phyloP scores from a whole-genome alignment of 495 filamentous ascomycete species.

The Chaetomidium leptoderma region DNA sequence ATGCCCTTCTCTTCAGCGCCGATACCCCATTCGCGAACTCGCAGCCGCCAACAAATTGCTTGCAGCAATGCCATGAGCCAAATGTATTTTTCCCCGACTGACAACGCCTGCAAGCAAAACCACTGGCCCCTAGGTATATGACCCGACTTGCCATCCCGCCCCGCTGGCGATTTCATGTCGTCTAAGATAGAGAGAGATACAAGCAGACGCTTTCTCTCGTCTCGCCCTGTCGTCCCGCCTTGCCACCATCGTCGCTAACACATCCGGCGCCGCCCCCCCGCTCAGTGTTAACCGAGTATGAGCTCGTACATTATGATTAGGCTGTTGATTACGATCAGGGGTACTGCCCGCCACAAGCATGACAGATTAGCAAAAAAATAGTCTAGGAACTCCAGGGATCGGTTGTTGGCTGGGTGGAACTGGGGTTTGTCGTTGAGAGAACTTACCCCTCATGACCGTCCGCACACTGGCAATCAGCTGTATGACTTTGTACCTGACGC shows the following conservation, averaged over 20 bases:
- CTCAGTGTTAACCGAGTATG: slow-evolving; percentile 64
- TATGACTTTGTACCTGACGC: slow-evolving; percentile 80
- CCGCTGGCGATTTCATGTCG: too few species aligned
- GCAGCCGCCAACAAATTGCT: too few species aligned
- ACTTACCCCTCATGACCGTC: slow-evolving; percentile 92
- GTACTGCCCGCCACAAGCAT: slow-evolving; percentile 55
- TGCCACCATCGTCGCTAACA: neutral
- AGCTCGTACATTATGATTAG: slow-evolving; percentile 86
- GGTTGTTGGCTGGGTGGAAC: neutral
- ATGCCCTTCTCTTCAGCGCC: too few species aligned
- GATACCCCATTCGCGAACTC: too few species aligned
- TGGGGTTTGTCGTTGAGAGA: neutral
- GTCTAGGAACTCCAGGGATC: neutral
- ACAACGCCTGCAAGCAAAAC: too few species aligned
- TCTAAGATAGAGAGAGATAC: too few species aligned
- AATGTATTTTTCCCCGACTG: too few species aligned
- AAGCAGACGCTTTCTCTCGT: neutral
- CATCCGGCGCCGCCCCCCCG: neutral
- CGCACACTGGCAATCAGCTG: slow-evolving; percentile 87
- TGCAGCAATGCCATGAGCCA: too few species aligned
- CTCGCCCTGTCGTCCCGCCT: neutral
- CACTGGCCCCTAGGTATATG: too few species aligned
- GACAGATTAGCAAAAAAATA: neutral
- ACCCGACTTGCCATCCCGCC: too few species aligned
- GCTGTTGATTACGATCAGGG: slow-evolving; percentile 86